Percentiles rank a stretch among this genome's conserved stretches.
Conservation (phyloP, 495 filamentous ascomycete genomes). For the Penicillium pulvis region DNA sequence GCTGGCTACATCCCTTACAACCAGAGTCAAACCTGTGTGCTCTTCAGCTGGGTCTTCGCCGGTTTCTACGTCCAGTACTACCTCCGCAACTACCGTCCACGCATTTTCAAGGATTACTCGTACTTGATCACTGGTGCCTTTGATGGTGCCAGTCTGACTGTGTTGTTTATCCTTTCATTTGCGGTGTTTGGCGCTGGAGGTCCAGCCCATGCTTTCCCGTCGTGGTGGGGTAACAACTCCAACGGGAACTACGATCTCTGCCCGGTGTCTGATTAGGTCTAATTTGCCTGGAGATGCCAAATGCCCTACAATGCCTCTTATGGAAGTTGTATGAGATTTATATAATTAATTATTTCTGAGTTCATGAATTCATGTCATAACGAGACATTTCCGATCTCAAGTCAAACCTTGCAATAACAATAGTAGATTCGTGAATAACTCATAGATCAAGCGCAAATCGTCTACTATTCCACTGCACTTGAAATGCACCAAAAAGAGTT, state of each 20-base stretch:
- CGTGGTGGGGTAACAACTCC: constrained; percentile 56
- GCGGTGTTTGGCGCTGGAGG: constrained; percentile 57
- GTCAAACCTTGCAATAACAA: too few species aligned
- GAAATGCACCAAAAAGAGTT: too few species aligned
- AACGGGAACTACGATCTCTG: constrained; percentile 29
- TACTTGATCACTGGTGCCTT: constrained; percentile 58
- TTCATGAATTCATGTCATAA: too few species aligned
- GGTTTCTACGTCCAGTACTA: constrained; percentile 56
- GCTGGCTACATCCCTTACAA: constrained; percentile 51
- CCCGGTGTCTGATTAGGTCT: background rate
- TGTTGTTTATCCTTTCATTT: constrained; percentile 61
- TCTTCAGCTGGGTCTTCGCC: constrained; percentile 37
- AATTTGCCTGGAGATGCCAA: too few species aligned
- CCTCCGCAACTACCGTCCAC: constrained; percentile 49
- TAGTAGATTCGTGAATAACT: too few species aligned
- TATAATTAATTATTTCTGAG: too few species aligned
- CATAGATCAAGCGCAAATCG: too few species aligned
- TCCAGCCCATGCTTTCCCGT: constrained; percentile 28
- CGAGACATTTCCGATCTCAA: too few species aligned
- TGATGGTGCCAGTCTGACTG: constrained; percentile 53
- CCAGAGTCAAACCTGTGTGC: constrained; percentile 40
- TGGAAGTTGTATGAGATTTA: too few species aligned
- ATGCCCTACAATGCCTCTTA: too few species aligned
- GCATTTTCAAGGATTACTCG: constrained; percentile 58
- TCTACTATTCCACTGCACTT: too few species aligned